phyloP scores from a whole-genome alignment of 495 filamentous ascomycete genomes.

The Mytilinidion resinicola region DNA sequence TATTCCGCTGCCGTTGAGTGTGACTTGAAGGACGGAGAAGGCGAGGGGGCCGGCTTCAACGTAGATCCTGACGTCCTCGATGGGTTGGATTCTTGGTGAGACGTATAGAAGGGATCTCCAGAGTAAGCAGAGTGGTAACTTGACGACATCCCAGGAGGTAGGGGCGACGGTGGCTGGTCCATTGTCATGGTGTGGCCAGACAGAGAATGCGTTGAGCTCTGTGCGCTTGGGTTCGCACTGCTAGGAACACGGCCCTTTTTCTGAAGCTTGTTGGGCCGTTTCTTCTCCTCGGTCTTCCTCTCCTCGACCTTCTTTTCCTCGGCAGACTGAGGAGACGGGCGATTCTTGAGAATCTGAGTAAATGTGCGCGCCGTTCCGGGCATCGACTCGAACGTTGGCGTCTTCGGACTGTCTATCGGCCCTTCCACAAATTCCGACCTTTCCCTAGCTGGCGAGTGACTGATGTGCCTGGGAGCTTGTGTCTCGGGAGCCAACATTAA shows the following conservation, averaged over 20 bases:
- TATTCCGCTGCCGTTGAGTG: slow-evolving; percentile 70
- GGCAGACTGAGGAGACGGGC: slow-evolving; percentile 14
- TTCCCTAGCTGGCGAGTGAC: slow-evolving; percentile 8
- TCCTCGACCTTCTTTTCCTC: slow-evolving; percentile 12
- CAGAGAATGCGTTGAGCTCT: slow-evolving; percentile 37
- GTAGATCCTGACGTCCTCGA: slow-evolving; percentile 41
- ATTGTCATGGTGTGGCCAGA: slow-evolving; percentile 49
- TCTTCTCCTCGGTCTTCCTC: background rate
- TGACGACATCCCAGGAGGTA: slow-evolving; percentile 42
- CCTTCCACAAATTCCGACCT: slow-evolving; percentile 23
- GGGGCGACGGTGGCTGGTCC: slow-evolving; percentile 18
- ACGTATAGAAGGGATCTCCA: slow-evolving; percentile 7
- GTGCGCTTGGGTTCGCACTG: slow-evolving; percentile 25
- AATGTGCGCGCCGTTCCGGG: slow-evolving; percentile 21
- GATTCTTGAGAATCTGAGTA: slow-evolving; percentile 19
- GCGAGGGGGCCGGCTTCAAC: slow-evolving; percentile 56
- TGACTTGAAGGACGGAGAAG: slow-evolving; percentile 62
- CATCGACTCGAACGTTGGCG: slow-evolving; percentile 1
- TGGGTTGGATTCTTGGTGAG: slow-evolving; percentile 14
- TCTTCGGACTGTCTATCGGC: slow-evolving; percentile 2
- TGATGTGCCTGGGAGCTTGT: background rate
- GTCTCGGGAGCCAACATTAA: slow-evolving; percentile 11
- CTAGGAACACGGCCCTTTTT: slow-evolving; percentile 24
- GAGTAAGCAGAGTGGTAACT: slow-evolving; percentile 29
- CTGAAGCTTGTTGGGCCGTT: slow-evolving; percentile 30